phyloP scores from a whole-genome alignment of 2,329 filamentous ascomycete species.

The Talaromyces sp. region DNA sequence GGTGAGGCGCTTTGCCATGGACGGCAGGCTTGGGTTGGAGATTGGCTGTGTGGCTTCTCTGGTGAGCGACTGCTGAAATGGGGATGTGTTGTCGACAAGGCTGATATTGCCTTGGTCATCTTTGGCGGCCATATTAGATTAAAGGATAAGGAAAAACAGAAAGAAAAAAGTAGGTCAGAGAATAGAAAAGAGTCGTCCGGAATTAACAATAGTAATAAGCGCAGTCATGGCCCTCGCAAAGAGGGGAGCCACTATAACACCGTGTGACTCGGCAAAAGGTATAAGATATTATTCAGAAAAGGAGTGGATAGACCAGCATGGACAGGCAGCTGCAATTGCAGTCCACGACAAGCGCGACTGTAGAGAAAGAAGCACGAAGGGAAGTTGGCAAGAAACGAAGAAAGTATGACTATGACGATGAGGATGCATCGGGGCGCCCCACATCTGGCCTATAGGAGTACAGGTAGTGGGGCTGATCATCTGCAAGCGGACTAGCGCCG shows the following conservation, averaged over 20 bases:
- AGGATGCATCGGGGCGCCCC: neutral
- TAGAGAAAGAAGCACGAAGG: neutral
- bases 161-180: neutral
- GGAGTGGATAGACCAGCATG: neutral
- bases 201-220: neutral
- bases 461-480: neutral
- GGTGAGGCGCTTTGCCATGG: slow-evolving; percentile 25
- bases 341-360: neutral
- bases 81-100: slow-evolving; percentile 36
- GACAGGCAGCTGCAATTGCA: neutral
- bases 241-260: neutral
- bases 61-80: slow-evolving; percentile 20
- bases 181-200: neutral
- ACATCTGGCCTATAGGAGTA: neutral
- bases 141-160: neutral
- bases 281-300: neutral
- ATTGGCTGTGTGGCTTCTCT: slow-evolving; percentile 18
- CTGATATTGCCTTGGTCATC: slow-evolving; percentile 17
- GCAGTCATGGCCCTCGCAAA: neutral
- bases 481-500: neutral
- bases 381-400: neutral
- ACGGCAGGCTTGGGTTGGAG: slow-evolving; percentile 16
- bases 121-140: neutral
- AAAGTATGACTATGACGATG: neutral
- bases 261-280: neutral